phyloP scores from a whole-genome alignment of 2,329 filamentous ascomycete genomes.

The Chaetomium strumarium region DNA sequence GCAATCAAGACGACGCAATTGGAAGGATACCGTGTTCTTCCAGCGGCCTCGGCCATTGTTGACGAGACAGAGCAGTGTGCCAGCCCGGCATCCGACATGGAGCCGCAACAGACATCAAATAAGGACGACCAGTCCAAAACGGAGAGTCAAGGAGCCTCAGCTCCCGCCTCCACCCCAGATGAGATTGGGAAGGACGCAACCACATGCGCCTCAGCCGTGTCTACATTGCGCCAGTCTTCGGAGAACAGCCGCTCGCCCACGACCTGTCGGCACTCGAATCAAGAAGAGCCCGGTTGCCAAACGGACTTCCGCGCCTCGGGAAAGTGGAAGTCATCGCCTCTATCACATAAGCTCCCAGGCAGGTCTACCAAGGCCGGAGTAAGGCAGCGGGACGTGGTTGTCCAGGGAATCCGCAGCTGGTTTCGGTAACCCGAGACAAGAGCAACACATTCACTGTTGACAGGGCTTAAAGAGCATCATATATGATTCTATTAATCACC shows the following conservation, averaged over 20 bases:
- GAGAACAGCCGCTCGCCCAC: constrained; percentile 21
- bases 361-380: constrained; percentile 33
- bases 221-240: constrained; percentile 19
- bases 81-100: not conserved
- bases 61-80: not conserved
- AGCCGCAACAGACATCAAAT: too few species aligned
- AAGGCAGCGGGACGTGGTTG: constrained; percentile 34
- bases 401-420: constrained; percentile 39
- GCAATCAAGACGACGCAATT: not conserved
- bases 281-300: not conserved
- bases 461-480: not conserved
- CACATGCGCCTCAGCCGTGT: not conserved
- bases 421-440: constrained; percentile 33
- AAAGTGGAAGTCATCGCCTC: constrained; percentile 13
- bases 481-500: too few species aligned
- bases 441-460: not conserved
- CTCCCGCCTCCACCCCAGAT: not conserved
- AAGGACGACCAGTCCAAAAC: not conserved
- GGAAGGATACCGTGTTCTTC: not conserved
- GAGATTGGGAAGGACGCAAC: not conserved
- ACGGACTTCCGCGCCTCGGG: not conserved
- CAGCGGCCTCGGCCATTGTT: too few species aligned
- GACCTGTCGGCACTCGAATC: constrained; percentile 11
- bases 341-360: constrained; percentile 27
- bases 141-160: not conserved